These are phyloP conservation scores for Pythium brachiatum DNA, from an alignment of 352 stramenopile genomes.

Conservation along the genomic window DNA sequence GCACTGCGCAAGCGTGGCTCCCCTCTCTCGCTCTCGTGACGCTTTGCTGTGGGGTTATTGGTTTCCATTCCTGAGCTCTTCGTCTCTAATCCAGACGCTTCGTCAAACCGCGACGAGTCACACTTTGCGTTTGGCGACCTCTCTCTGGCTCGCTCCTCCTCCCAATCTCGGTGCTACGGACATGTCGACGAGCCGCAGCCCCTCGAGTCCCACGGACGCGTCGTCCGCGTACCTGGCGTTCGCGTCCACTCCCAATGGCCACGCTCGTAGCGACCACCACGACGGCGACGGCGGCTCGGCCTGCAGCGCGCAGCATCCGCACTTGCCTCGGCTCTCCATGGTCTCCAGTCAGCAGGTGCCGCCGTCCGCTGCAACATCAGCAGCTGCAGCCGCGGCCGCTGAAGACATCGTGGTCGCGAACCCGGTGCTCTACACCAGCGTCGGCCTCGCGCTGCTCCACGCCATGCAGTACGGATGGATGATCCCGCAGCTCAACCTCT, in stretches of 20 bases:
- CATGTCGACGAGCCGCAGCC: not conserved
- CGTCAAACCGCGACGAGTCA: no score
- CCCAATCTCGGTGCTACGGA: not conserved
- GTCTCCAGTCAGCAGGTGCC: not conserved
- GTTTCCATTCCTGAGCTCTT: no score
- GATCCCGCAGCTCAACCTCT: constrained; percentile 45
- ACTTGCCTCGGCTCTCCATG: not conserved
- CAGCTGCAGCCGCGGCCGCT: not conserved
- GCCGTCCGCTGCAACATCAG: not conserved
- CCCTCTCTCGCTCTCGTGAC: no score
- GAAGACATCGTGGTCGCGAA: constrained; percentile 1
- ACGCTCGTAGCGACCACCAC: not conserved
- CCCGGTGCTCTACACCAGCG: constrained; percentile 36
- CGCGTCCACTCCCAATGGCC: not conserved
- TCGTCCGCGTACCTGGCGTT: not conserved
- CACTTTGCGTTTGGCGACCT: not conserved
- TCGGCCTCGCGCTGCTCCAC: constrained; percentile 36
- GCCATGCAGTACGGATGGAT: constrained; percentile 52
- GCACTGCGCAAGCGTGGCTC: no score
- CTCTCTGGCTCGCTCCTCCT: not conserved
- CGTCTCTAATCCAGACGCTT: no score
- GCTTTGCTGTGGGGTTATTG: no score
- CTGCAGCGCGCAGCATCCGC: no score
- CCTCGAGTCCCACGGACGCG: not conserved
- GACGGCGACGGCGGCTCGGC: no score